Percentiles rank a stretch among this genome's conserved stretches.
These are phyloP conservation scores for Kurtzmaniella natalensis DNA, from an alignment of 1,139 yeast genomes.

Conservation along the genomic window DNA sequence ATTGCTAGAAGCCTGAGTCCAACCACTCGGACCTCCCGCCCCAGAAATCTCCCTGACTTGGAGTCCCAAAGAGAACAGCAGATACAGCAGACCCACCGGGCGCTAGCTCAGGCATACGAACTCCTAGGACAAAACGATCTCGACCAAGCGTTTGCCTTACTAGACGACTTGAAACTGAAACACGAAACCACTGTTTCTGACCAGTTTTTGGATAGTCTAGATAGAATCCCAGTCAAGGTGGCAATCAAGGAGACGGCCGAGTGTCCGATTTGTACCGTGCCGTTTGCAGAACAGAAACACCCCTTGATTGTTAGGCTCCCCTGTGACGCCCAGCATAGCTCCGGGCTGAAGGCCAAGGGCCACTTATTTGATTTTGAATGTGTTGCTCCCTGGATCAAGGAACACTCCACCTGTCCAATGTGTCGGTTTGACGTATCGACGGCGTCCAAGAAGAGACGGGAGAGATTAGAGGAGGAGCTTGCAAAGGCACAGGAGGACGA, in stretches of 20 bases:
- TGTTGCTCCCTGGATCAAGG: slow-evolving; percentile 81
- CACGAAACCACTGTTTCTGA: slow-evolving; percentile 56
- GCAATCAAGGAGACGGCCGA: slow-evolving; percentile 50
- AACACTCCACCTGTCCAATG: slow-evolving; percentile 81
- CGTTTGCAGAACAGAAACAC: slow-evolving; percentile 65
- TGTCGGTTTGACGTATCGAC: slow-evolving; percentile 70
- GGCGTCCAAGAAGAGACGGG: slow-evolving; percentile 36
- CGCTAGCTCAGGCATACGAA: slow-evolving; percentile 30
- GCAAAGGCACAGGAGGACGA: slow-evolving; percentile 49
- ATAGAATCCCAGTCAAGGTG: slow-evolving; percentile 53
- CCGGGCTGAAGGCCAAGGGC: slow-evolving; percentile 24
- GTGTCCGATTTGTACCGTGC: slow-evolving; percentile 83
- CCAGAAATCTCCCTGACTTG: neutral
- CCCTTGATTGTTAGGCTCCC: slow-evolving; percentile 82
- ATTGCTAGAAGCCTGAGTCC: slow-evolving; percentile 12
- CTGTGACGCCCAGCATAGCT: slow-evolving; percentile 42
- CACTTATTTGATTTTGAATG: slow-evolving; percentile 89
- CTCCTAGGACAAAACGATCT: slow-evolving; percentile 27
- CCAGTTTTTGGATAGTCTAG: slow-evolving; percentile 68
- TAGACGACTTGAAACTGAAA: slow-evolving; percentile 17
- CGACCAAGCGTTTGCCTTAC: slow-evolving; percentile 23
- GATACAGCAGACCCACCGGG: slow-evolving; percentile 13
- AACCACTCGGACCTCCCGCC: slow-evolving; percentile 4
- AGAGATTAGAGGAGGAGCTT: slow-evolving; percentile 36
- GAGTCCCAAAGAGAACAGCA: slow-evolving; percentile 4